These are phyloP conservation scores for Porphyrellus cyaneotinctus DNA, from an alignment of 768 basidiomycete species.

Conservation along the genomic window DNA sequence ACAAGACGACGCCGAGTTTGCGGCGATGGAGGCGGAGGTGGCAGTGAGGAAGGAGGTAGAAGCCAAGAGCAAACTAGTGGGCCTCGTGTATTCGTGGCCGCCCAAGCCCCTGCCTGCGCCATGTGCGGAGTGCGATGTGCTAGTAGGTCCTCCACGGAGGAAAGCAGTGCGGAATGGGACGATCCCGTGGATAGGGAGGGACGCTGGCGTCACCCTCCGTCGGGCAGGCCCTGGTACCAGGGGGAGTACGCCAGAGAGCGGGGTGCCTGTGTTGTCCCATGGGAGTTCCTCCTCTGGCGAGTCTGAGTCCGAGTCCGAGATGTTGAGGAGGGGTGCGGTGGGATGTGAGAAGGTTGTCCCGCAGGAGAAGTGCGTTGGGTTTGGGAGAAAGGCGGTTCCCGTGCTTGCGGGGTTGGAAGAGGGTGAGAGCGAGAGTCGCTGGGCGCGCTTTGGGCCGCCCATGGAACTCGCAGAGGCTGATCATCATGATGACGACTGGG, in stretches of 20 bases:
- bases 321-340: background rate
- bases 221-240: background rate
- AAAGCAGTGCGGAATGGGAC: background rate
- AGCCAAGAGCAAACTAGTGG: background rate
- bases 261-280: constrained; percentile 7
- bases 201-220: background rate
- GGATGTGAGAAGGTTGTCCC: background rate
- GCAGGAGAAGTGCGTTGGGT: constrained; percentile 4
- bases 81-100: constrained; percentile 24
- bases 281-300: constrained; percentile 8
- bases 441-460: background rate
- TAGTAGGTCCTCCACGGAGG: background rate
- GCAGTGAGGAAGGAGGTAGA: background rate
- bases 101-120: constrained; percentile 5
- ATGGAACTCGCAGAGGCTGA: background rate
- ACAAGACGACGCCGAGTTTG: constrained; percentile 22
- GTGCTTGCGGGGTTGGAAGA: background rate
- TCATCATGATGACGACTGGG: background rate
- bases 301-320: constrained; percentile 10
- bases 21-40: background rate
- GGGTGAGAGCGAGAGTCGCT: background rate
- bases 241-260: background rate
- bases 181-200: no score
- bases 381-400: constrained; percentile 1
- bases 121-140: constrained; percentile 6